phyloP scores from a whole-genome alignment of 2,329 filamentous ascomycete species.

The Chaetomiaceae sp. region DNA sequence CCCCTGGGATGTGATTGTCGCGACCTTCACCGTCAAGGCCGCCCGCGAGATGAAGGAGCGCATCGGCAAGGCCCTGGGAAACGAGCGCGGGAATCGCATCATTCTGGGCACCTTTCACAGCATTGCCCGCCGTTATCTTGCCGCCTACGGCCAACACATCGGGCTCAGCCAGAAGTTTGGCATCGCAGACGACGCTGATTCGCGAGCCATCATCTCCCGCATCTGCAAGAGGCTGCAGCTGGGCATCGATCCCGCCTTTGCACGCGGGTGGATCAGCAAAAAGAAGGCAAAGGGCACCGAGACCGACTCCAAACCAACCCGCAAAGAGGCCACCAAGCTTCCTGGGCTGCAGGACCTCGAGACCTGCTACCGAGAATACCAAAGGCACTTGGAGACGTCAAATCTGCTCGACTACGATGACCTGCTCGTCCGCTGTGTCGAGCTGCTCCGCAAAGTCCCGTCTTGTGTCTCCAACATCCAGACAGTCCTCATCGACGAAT shows the following conservation, averaged over 20 bases:
- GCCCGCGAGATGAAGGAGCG: conserved; percentile 89
- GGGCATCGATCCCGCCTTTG: conserved; percentile 63
- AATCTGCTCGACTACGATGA: conserved; percentile 95
- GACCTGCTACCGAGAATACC: conserved; percentile 68
- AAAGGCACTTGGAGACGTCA: conserved; percentile 66
- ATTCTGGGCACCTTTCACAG: conserved; percentile 94
- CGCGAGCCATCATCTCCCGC: conserved; percentile 70
- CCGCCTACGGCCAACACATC: conserved; percentile 78
- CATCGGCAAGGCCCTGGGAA: conserved; percentile 75
- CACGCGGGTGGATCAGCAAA: conserved; percentile 72
- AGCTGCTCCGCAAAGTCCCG: conserved; percentile 69
- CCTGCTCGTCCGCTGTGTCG: conserved; percentile 75
- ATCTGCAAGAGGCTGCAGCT: conserved; percentile 73
- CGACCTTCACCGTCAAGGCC: conserved; percentile 96
- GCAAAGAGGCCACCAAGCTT: conserved; percentile 35
- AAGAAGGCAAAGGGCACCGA: conserved; percentile 54
- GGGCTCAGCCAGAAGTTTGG: conserved; percentile 79
- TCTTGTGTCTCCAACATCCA: conserved; percentile 85
- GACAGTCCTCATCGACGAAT: conserved; percentile 91
- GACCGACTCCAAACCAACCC: conserved; percentile 33
- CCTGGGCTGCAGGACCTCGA: conserved; percentile 55
- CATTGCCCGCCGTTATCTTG: conserved; percentile 79
- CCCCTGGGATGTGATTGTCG: conserved; percentile 87
- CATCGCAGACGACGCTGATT: conserved; percentile 84
- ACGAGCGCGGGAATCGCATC: conserved; percentile 68